Base-by-base conservation (phyloP, 768 basidiomycete species). In the Scleroderma citrinum region DNA sequence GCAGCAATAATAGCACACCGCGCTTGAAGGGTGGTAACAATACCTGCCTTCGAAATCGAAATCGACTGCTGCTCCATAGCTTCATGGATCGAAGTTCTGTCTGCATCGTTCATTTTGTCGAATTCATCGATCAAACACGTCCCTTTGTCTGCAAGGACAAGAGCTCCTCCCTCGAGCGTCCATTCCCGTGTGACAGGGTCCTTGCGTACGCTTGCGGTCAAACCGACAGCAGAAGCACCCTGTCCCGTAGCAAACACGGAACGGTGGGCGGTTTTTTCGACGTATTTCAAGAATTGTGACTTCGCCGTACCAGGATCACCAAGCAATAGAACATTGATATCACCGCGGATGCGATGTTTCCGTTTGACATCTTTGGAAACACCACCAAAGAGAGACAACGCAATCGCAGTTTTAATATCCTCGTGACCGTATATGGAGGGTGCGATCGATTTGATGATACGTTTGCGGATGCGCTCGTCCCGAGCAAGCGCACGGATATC, bases 1-100 rank as follows among this genome's bases (percentile, higher is more conserved):
- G 96, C 96, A 31, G 96, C 96, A 51, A 98, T 83, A 68, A 99
- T 92, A 6, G 94, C 93, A 69, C 95, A 98, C 17, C 96, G 85
- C 21, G 96, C 96, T 70, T 97, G 94, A 7, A 99, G 78, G 14
- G 90, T 89, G n/a, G 96, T 98, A 48, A 98, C 89, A 54, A 99
- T 99, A 37, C 96, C 96, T 14, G 96, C 96, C 64, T 99, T 99
- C 20, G 95, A 92, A 60, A 99, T 98, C 4, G 96, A 98, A 56
- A 99, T 99, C 12, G 92, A 88, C 66, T 98, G 96, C 70, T 99
- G 96, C 65, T 99, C 96, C 96, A 99, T 99, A 2, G 96, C 96
- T 67, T 99, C 96, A 74, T 98, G 96, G 60, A 99, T 98, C 4
- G 93, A 96, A 14, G 94, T 98, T 58, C 95, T 78, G 66, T 99